Evolutionary conservation across 257 asterid species (phyloP).

Genomic region (Petunia axillaris): DNA sequence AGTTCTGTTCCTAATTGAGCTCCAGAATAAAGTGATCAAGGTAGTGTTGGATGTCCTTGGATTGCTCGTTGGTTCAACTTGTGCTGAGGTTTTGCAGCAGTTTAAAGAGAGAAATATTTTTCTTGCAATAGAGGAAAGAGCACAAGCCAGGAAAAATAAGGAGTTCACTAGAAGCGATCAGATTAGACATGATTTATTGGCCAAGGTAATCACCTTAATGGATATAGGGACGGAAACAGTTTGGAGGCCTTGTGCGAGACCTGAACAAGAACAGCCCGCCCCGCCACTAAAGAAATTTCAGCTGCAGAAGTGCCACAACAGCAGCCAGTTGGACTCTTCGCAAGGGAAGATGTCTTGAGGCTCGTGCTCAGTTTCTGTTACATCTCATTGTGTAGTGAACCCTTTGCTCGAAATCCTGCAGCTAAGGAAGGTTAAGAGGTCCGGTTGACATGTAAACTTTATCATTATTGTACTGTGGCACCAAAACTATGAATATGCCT

Average conservation of each 20-base stretch:
- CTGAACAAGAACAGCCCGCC: constrained; percentile 39
- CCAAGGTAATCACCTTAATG: constrained; percentile 76
- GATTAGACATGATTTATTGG: constrained; percentile 63
- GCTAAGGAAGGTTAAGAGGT: too few species aligned
- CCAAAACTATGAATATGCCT: too few species aligned
- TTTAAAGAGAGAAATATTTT: constrained; percentile 71
- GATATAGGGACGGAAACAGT: constrained; percentile 76
- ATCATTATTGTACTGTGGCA: too few species aligned
- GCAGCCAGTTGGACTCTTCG: constrained; percentile 34
- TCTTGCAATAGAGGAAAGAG: constrained; percentile 61
- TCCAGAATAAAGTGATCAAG: constrained; percentile 42
- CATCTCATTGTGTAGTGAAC: too few species aligned
- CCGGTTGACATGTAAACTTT: too few species aligned
- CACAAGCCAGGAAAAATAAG: constrained; percentile 59
- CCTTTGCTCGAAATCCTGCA: too few species aligned
- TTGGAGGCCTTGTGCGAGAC: constrained; percentile 84
- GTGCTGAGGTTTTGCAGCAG: constrained; percentile 69
- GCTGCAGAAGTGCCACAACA: constrained; percentile 18
- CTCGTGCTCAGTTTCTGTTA: too few species aligned
- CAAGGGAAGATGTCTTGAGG: neutral
- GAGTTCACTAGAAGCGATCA: constrained; percentile 63
- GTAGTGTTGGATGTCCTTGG: constrained; percentile 42
- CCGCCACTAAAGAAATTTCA: constrained; percentile 17
- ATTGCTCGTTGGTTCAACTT: constrained; percentile 35
- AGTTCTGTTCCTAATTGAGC: constrained; percentile 34